Percentiles rank a stretch among this genome's conserved stretches.
Evolutionary conservation across 108 stramenopile genomes (phyloP).

Genomic region (Craspedostauros australis): DNA sequence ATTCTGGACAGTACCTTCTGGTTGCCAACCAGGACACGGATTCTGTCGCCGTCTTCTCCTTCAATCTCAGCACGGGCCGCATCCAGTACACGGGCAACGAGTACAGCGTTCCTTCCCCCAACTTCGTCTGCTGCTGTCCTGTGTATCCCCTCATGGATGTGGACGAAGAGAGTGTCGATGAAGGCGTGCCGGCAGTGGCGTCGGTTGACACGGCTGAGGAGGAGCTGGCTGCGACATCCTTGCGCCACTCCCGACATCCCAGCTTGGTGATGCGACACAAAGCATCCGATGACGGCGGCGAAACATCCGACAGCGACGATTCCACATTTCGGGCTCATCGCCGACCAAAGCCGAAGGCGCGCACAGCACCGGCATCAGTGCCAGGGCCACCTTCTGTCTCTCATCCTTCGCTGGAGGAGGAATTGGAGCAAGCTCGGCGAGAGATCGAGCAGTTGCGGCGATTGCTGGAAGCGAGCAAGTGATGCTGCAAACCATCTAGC

Average conservation of each 20-base stretch:
- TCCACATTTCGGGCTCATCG: slow-evolving; percentile 16
- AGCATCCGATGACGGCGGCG: background rate
- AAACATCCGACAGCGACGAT: slow-evolving; percentile 19
- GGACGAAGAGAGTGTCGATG: background rate
- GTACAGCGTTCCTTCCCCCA: slow-evolving; percentile 87
- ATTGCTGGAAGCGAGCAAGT: slow-evolving; percentile 15
- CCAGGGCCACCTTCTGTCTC: too few relatives aligned
- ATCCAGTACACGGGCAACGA: slow-evolving; percentile 87
- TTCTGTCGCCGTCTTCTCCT: slow-evolving; percentile 81
- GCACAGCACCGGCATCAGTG: too few relatives aligned
- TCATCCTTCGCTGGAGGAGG: slow-evolving; percentile 19
- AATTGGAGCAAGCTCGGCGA: slow-evolving; percentile 25
- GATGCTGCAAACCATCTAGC: too few relatives aligned
- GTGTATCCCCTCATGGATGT: slow-evolving; percentile 34
- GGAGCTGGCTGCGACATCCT: background rate
- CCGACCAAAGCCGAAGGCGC: slow-evolving; percentile 2
- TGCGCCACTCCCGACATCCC: background rate
- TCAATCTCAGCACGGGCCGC: slow-evolving; percentile 80
- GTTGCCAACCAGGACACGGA: slow-evolving; percentile 94
- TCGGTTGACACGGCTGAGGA: too few relatives aligned
- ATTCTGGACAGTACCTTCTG: slow-evolving; percentile 81
- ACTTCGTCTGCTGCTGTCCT: slow-evolving; percentile 88
- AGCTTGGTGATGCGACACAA: background rate
- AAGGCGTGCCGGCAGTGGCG: background rate
- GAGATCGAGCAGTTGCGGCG: slow-evolving; percentile 32